A percentile compares a stretch with the other conserved stretches of the same genome.
Conservation (phyloP, 2,329 filamentous ascomycete genomes). For the Sporothrix brasiliensis region DNA sequence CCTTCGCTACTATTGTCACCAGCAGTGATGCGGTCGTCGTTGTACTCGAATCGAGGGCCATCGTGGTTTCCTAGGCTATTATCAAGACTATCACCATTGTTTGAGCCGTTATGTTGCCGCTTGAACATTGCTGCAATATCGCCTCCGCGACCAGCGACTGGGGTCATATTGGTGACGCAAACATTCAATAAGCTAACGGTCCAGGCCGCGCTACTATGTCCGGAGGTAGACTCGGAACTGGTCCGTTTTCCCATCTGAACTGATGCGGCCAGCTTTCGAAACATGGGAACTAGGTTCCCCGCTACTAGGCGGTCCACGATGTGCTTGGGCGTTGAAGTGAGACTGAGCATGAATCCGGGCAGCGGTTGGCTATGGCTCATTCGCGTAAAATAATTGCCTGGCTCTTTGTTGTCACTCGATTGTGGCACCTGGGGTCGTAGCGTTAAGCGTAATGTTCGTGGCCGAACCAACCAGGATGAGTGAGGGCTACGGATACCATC, state of each 20-base stretch:
- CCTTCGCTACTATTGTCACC: background rate
- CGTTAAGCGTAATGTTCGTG: constrained; percentile 78
- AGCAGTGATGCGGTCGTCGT: too few species aligned
- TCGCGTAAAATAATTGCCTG: constrained; percentile 61
- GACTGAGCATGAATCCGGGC: constrained; percentile 66
- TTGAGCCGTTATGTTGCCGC: constrained; percentile 62
- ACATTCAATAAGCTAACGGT: constrained; percentile 84
- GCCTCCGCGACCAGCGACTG: constrained; percentile 63
- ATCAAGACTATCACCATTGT: background rate
- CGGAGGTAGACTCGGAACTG: background rate
- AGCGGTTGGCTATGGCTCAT: constrained; percentile 72
- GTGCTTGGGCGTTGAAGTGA: constrained; percentile 42
- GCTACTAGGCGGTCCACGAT: constrained; percentile 38
- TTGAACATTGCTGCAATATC: constrained; percentile 85
- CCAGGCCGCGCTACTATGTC: constrained; percentile 57
- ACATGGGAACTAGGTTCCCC: constrained; percentile 36
- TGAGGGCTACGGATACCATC: background rate
- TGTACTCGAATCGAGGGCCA: background rate
- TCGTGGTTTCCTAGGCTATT: background rate
- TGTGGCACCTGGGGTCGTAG: constrained; percentile 59
- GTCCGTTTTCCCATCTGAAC: constrained; percentile 32
- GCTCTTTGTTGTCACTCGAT: constrained; percentile 7
- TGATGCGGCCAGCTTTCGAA: constrained; percentile 35
- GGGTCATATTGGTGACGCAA: constrained; percentile 81
- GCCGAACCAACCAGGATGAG: constrained; percentile 72